Base-by-base conservation (phyloP, 2,329 filamentous ascomycete genomes). In the Lasiodiplodia citricola region DNA sequence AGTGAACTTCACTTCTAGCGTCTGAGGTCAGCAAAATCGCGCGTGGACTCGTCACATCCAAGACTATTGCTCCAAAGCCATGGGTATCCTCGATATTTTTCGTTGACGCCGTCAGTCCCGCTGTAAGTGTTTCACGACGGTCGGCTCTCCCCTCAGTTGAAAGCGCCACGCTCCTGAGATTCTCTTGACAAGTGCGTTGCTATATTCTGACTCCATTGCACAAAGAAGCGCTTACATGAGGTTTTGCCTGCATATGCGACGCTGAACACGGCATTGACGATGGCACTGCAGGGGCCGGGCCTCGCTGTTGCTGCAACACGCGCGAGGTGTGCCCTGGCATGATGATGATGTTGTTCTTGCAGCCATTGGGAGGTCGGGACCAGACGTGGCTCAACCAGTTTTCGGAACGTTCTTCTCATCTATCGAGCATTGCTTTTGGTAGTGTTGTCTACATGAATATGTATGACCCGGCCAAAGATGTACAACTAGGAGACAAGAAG, bases 1-100 rank as follows among this genome's bases (percentile, higher is more conserved):
- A 18, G 60, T 25, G 35, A 52, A 31, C 60, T 52, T 64, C 31
- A 52, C 47, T 64, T 64, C 47, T 21, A 54, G 60, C 60, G 16
- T 64, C 44, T 37, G 60, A 37, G 18, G 47, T 52, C 47, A 64
- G 60, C 37, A 31, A 18, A 38, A 52, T 35, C 25, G 13, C 31
- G 23, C 60, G n/a, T 52, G 60, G 58, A 31, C 28, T 64, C 47
- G n/a, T 64, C 60, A 64, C 23, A 23, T 23, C 11, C 25, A 35
- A 64, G 18, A 28, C 41, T 23, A n/a, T 52, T 10, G 47, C 44
- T 31, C 14, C 31, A 14, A 25, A 21, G 10, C 21, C 14, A 16
- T 28, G 38, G 18, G 14, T 31, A 10, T 51, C n/a, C 16, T 52
- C 60, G 47, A 64, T 4, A 25, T 41, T 13, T 13, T 23, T 25